Percentiles rank a stretch among this genome's conserved stretches.
Conservation (phyloP, 441 rosid genomes). For the Euphorbia corollata region DNA sequence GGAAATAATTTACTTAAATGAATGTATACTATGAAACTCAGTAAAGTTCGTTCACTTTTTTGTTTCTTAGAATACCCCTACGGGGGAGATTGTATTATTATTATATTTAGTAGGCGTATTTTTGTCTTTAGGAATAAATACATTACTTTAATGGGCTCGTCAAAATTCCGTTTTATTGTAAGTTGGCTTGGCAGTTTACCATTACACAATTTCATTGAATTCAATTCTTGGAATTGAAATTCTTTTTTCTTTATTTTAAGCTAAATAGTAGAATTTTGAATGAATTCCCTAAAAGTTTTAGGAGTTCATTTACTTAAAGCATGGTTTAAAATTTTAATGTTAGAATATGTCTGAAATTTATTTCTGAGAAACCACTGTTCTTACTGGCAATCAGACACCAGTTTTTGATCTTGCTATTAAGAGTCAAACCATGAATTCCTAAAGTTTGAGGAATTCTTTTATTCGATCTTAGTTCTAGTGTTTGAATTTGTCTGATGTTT, state of each 20-base stretch:
- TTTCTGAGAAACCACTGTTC: background rate
- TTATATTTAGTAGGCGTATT: background rate
- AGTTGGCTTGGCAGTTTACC: background rate
- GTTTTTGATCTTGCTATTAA: background rate
- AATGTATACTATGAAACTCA: background rate
- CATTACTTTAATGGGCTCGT: background rate
- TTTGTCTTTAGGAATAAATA: background rate
- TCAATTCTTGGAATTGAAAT: conserved; percentile 2
- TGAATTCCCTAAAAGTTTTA: background rate
- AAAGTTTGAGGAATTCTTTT: too few relatives aligned
- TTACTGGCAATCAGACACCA: background rate
- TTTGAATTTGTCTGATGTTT: background rate
- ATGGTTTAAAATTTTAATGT: background rate
- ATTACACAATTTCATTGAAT: background rate
- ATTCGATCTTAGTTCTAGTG: background rate
- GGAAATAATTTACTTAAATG: background rate
- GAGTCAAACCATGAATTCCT: background rate
- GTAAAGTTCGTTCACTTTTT: background rate
- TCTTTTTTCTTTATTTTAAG: background rate
- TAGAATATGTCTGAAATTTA: background rate
- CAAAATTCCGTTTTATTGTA: background rate
- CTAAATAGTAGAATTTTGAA: background rate
- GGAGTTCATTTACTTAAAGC: background rate
- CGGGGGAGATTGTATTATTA: background rate
- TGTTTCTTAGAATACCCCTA: background rate